Conservation (phyloP, 2,329 filamentous ascomycete species). For the Parastagonospora nodorum region DNA sequence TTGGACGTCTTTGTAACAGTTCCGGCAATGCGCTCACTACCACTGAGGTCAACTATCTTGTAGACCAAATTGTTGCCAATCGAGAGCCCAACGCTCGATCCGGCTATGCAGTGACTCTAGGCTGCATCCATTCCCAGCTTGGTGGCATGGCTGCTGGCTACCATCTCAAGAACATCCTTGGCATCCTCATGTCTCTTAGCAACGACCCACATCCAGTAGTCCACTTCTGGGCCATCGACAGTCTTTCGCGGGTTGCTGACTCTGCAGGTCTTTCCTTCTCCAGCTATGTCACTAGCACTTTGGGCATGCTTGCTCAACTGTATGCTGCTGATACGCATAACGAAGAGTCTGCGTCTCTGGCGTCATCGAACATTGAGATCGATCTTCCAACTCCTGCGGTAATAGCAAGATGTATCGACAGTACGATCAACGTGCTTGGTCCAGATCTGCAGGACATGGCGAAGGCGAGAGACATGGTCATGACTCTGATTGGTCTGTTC, state of each 20-base stretch:
- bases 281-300: slow-evolving; percentile 82
- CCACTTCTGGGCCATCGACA: slow-evolving; percentile 95
- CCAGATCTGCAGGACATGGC: slow-evolving; percentile 92
- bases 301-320: slow-evolving; percentile 92
- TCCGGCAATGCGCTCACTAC: slow-evolving; percentile 91
- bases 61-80: slow-evolving; percentile 93
- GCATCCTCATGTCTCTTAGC: slow-evolving; percentile 95
- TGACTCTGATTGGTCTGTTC: slow-evolving; percentile 84
- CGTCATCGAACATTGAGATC: slow-evolving; percentile 88
- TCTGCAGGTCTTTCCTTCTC: slow-evolving; percentile 93
- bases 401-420: slow-evolving; percentile 86
- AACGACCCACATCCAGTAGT: slow-evolving; percentile 95
- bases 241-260: slow-evolving; percentile 82
- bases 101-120: slow-evolving; percentile 91
- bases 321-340: slow-evolving; percentile 94
- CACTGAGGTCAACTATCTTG: slow-evolving; percentile 84
- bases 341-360: slow-evolving; percentile 75
- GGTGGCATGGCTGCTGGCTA: slow-evolving; percentile 97
- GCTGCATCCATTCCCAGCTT: slow-evolving; percentile 91
- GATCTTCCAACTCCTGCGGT: slow-evolving; percentile 81
- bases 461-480: slow-evolving; percentile 89
- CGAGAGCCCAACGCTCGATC: slow-evolving; percentile 91
- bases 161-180: slow-evolving; percentile 95
- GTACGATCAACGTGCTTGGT: slow-evolving; percentile 94
- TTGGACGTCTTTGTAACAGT: slow-evolving; percentile 81